phyloP scores from a whole-genome alignment of 148 eudicot genomes.

The Diospyros kaki region DNA sequence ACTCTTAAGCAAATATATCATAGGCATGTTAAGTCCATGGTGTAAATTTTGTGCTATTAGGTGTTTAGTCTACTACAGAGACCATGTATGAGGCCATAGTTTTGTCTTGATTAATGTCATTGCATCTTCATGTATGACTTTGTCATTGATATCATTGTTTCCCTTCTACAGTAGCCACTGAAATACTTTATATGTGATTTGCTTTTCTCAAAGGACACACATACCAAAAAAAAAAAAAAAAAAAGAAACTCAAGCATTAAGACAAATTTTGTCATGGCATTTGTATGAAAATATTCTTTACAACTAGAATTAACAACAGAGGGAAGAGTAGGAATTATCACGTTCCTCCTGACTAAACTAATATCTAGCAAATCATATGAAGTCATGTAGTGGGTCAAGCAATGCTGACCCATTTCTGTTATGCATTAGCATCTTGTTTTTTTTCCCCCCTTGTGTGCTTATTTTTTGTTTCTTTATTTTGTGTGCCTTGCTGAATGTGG shows the following conservation, averaged over 20 bases:
- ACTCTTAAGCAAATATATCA: not conserved
- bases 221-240: no score
- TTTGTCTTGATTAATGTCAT: not conserved
- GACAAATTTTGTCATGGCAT: not conserved
- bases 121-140: not conserved
- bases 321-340: not conserved
- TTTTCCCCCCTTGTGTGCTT: not conserved
- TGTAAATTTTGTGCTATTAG: not conserved
- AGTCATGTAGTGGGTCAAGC: not conserved
- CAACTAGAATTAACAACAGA: not conserved
- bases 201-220: not conserved
- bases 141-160: not conserved
- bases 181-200: not conserved
- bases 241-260: not conserved
- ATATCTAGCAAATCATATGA: not conserved
- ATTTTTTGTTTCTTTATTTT: constrained; percentile 2
- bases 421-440: not conserved
- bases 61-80: not conserved
- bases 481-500: constrained; percentile 11
- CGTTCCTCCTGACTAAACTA: not conserved
- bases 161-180: not conserved
- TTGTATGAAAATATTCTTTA: not conserved
- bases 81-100: not conserved
- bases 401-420: not conserved
- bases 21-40: not conserved